Base-by-base conservation (phyloP, 495 filamentous ascomycete genomes). In the Bombardia bombarda region DNA sequence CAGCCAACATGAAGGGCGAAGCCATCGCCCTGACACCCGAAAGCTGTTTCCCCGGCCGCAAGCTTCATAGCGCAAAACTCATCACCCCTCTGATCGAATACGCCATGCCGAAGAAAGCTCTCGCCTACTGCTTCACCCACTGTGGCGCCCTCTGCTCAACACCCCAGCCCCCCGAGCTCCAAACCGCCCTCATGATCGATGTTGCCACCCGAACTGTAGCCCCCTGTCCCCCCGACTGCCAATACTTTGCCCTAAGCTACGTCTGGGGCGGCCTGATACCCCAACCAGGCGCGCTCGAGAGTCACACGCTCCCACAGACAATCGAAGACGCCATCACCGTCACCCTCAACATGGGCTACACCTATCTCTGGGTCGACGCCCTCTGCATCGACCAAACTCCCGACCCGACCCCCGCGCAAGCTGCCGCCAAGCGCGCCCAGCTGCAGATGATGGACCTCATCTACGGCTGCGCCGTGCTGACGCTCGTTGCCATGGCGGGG, bases 261-360 rank as follows among this genome's bases (percentile, higher is more conserved):
- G 45, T 46, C 1, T 57, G 47, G 53, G 51, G 51, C 0, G 45
- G 51, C 0, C 17, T 58, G 20, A 55, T 49, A 24, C 30, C 47
- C 4, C 40, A 35, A 13, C 4, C 17, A 0, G 47, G 37, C 3
- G 50, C 46, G 4, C 14, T 56, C 1, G 56, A 53, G 16, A 31
- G 16, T 3, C 9, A 16, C 13, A 41, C 47, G 9, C 48, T 57
- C 19, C 53, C 56, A 12, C 40, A 42, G 17, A 58, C 53, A 7
- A 49, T 56, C 24, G 49, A 55, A 37, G 55, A 56, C 25, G 45
- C 50, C 2, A 56, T 56, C 0, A 31, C 31, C 3, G 52, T 56
- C 13, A 50, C 53, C 2, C 43, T 21, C 10, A 35, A 9, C 3
- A 26, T 58, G 7, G 46, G 46, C 0, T 21, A 18, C 7, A 28